These are phyloP conservation scores for Lentinula lateritia DNA, from an alignment of 768 basidiomycete genomes.

Conservation along the genomic window DNA sequence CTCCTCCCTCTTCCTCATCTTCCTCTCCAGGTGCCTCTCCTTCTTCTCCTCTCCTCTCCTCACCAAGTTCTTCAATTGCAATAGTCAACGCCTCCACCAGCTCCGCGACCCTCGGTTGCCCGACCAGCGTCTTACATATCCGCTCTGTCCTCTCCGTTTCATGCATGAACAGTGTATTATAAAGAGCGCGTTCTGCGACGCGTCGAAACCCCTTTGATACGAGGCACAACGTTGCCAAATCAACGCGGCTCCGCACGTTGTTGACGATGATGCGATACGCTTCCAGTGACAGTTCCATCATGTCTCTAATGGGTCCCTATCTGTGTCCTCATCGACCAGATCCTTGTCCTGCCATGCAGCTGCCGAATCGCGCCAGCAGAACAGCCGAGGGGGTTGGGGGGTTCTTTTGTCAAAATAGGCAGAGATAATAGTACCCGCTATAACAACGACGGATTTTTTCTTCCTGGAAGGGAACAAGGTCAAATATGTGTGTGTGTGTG, in stretches of 20 bases:
- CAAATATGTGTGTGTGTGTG: neutral
- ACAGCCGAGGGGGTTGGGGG: neutral
- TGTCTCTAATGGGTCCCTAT: constrained; percentile 9
- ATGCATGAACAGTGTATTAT: constrained; percentile 50
- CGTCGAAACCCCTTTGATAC: constrained; percentile 52
- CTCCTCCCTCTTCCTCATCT: neutral
- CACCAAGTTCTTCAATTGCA: constrained; percentile 27
- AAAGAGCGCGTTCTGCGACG: constrained; percentile 53
- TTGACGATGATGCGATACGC: constrained; percentile 52
- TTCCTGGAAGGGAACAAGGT: constrained; percentile 1
- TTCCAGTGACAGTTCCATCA: constrained; percentile 59
- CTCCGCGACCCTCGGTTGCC: constrained; percentile 39
- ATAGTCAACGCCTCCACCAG: constrained; percentile 54
- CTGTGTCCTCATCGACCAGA: neutral
- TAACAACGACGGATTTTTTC: neutral
- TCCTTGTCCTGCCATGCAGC: neutral
- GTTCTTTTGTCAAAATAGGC: neutral
- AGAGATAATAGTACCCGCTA: neutral
- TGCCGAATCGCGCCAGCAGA: neutral
- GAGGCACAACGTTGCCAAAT: constrained; percentile 51
- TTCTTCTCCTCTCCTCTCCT: constrained; percentile 22
- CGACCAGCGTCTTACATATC: constrained; percentile 43
- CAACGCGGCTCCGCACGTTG: constrained; percentile 43
- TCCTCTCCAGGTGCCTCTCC: constrained; percentile 15
- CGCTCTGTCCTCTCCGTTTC: constrained; percentile 31